These are phyloP conservation scores for Gracilaria gracilis DNA, from an alignment of 23 red algal species.

Conservation along the genomic window DNA sequence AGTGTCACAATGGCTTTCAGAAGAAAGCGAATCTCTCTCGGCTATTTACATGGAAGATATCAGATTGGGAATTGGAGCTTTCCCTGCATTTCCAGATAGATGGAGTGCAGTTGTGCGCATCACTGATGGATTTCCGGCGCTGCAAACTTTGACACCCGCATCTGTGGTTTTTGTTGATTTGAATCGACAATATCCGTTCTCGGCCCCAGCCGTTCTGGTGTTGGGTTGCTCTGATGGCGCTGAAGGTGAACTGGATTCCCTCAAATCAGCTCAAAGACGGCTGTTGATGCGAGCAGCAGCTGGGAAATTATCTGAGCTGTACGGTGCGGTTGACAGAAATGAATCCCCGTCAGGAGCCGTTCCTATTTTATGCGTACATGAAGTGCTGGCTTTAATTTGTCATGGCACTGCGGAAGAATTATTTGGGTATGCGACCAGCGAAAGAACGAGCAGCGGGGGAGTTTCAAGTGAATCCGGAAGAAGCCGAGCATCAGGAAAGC, in stretches of 20 bases:
- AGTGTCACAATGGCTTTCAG: background rate
- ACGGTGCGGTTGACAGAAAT: background rate
- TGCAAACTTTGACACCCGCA: constrained; percentile 6
- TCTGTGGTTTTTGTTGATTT: constrained; percentile 55
- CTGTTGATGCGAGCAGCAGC: constrained; percentile 67
- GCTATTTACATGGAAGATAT: constrained; percentile 69
- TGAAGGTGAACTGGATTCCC: background rate
- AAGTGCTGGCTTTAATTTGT: constrained; percentile 54
- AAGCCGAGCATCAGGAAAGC: background rate
- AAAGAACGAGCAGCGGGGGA: background rate
- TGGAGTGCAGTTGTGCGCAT: constrained; percentile 48
- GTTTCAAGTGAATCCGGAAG: background rate
- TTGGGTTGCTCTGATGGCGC: background rate
- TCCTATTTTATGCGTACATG: constrained; percentile 44
- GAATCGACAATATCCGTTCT: constrained; percentile 55
- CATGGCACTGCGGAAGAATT: constrained; percentile 45
- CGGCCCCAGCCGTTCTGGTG: constrained; percentile 50
- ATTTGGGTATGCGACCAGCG: constrained; percentile 2
- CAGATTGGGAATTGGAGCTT: constrained; percentile 30
- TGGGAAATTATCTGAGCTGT: constrained; percentile 21
- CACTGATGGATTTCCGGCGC: constrained; percentile 19
- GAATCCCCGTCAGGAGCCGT: background rate
- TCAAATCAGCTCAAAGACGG: constrained; percentile 17
- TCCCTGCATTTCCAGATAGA: constrained; percentile 38
- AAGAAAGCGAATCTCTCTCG: constrained; percentile 30